phyloP scores from a whole-genome alignment of 2,329 filamentous ascomycete genomes.

The Aspergillus neotritici region DNA sequence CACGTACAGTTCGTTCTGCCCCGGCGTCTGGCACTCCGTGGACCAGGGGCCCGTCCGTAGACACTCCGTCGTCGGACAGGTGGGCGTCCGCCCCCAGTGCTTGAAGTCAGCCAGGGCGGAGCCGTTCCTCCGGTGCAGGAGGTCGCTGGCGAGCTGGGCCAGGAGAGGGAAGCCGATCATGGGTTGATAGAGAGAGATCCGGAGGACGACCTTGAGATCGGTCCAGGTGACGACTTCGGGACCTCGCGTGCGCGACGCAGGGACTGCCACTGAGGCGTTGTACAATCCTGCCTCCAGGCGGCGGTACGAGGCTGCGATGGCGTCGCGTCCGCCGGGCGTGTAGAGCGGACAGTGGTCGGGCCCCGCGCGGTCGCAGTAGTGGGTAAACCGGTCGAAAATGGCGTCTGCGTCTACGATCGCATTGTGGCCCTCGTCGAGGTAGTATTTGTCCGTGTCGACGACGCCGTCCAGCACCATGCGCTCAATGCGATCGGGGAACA shows the following conservation, averaged over 20 bases:
- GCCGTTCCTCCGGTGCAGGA: constrained; percentile 21
- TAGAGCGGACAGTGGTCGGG: constrained; percentile 28
- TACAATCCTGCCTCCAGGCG: constrained; percentile 20
- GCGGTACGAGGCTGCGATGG: constrained; percentile 23
- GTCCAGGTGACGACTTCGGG: constrained; percentile 34
- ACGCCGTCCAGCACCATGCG: constrained; percentile 33
- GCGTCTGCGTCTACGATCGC: constrained; percentile 30
- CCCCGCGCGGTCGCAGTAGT: constrained; percentile 29
- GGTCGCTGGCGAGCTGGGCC: constrained; percentile 20
- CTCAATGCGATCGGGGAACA: constrained; percentile 39
- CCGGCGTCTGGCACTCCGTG: constrained; percentile 19
- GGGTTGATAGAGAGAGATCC: constrained; percentile 30
- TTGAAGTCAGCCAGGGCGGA: constrained; percentile 28
- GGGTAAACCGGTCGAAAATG: constrained; percentile 29
- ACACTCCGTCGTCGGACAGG: constrained; percentile 26
- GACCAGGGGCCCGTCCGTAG: constrained; percentile 28
- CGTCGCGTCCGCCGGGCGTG: constrained; percentile 18
- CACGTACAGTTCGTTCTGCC: constrained; percentile 25
- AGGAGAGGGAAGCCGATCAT: constrained; percentile 24
- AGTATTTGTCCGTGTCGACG: constrained; percentile 34
- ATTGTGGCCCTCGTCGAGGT: constrained; percentile 20
- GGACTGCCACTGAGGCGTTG: constrained; percentile 26
- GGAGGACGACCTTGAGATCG: constrained; percentile 27
- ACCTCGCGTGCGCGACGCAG: constrained; percentile 23
- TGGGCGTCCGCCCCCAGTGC: constrained; percentile 17